Conservation (phyloP, 176 grass and related monocot species). For the Triticum urartu region DNA sequence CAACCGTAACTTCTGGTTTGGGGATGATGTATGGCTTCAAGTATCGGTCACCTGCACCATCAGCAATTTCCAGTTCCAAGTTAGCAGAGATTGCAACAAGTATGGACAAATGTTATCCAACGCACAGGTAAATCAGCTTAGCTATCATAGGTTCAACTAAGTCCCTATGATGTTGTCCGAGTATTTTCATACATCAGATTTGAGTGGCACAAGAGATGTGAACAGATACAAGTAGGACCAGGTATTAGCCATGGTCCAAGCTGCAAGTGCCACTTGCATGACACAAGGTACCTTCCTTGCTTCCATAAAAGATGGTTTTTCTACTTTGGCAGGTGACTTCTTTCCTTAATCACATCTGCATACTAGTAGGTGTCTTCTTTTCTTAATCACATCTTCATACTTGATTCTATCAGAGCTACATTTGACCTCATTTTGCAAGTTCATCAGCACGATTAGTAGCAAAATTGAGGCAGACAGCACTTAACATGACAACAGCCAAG, state of each 20-base stretch:
- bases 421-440: slow-evolving; percentile 32
- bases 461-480: slow-evolving; percentile 10
- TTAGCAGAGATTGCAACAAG: slow-evolving; percentile 12
- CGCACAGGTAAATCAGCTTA: slow-evolving; percentile 32
- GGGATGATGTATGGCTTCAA: slow-evolving; percentile 74
- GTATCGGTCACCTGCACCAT: slow-evolving; percentile 73
- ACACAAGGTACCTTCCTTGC: slow-evolving; percentile 33
- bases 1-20: slow-evolving; percentile 66
- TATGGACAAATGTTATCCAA: slow-evolving; percentile 38
- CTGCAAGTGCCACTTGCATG: slow-evolving; percentile 37
- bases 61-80: not conserved
- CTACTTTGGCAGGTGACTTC: slow-evolving; percentile 30
- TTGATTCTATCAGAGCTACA: slow-evolving; percentile 38
- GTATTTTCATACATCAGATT: not conserved
- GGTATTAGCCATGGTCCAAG: slow-evolving; percentile 35
- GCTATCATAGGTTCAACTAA: slow-evolving; percentile 33
- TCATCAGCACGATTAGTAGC: slow-evolving; percentile 26
- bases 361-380: slow-evolving; percentile 39
- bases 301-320: slow-evolving; percentile 44
- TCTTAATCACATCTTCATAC: slow-evolving; percentile 43
- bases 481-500: not conserved
- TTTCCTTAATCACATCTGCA: slow-evolving; percentile 38
- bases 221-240: slow-evolving; percentile 35
- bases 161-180: slow-evolving; percentile 1
- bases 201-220: not conserved